phyloP scores from a whole-genome alignment of 148 eudicot genomes.

The Mesembryanthemum crystallinum region DNA sequence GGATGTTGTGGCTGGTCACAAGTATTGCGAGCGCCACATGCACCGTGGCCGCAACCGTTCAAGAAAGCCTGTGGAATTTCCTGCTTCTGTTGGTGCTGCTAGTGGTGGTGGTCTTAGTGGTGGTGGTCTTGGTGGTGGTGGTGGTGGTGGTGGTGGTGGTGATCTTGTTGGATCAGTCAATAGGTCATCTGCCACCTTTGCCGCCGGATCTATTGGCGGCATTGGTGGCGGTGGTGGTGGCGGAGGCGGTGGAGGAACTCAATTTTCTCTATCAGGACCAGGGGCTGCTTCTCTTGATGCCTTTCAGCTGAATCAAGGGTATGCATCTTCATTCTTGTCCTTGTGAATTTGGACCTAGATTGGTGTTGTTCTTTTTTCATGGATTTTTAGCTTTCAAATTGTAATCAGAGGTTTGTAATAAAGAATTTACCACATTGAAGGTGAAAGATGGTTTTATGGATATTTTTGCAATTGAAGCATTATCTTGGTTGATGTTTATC shows the following conservation, averaged over 20 bases:
- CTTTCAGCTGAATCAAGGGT: conserved; percentile 63
- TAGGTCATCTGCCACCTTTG: conserved; percentile 27
- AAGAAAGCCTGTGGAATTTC: conserved; percentile 99
- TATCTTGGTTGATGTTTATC: neutral
- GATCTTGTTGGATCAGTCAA: conserved; percentile 8
- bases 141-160: neutral
- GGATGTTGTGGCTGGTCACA: conserved; percentile 79
- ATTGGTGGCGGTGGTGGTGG: conserved; percentile 30
- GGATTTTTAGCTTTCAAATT: too few relatives aligned
- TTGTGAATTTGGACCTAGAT: neutral
- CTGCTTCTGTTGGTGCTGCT: conserved; percentile 41
- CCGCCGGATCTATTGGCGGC: conserved; percentile 20
- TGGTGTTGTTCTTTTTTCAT: neutral
- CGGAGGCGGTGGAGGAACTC: conserved; percentile 27
- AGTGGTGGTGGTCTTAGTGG: neutral
- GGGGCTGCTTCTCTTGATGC: conserved; percentile 53
- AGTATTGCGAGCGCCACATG: conserved; percentile 93
- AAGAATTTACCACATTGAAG: neutral
- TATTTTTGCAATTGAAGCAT: too few relatives aligned
- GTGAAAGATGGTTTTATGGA: neutral
- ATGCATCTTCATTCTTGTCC: neutral
- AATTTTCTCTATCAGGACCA: conserved; percentile 41
- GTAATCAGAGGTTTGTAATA: neutral
- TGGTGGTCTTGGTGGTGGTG: neutral
- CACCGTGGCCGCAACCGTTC: conserved; percentile 98